These are phyloP conservation scores for Fusarium compactum DNA, from an alignment of 2,329 filamentous ascomycete species.

Conservation along the genomic window DNA sequence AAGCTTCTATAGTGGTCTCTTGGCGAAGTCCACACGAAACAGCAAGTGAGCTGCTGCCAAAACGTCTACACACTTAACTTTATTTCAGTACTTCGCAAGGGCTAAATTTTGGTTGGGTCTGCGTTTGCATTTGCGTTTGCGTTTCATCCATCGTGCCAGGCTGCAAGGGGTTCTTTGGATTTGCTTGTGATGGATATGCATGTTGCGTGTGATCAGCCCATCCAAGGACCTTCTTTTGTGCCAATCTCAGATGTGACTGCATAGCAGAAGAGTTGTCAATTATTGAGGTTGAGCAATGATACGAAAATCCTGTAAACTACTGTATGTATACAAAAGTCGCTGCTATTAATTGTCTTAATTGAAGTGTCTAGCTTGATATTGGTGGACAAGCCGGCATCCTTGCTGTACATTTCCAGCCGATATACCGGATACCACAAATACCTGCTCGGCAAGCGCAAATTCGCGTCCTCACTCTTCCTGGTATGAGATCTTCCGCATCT, in stretches of 20 bases:
- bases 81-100: not conserved
- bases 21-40: not conserved
- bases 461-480: constrained; percentile 72
- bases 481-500: constrained; percentile 98
- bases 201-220: not conserved
- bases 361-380: not conserved
- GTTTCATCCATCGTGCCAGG: not conserved
- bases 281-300: not conserved
- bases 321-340: not conserved
- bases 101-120: not conserved
- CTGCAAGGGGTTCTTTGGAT: not conserved
- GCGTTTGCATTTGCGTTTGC: not conserved
- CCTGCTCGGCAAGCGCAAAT: not conserved
- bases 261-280: not conserved
- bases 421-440: constrained; percentile 14
- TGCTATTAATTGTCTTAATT: constrained; percentile 7
- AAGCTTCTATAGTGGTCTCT: not conserved
- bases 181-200: not conserved
- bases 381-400: not conserved
- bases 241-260: not conserved
- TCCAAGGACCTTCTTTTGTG: not conserved
- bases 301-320: not conserved
- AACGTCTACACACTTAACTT: not conserved
- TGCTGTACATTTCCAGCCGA: not conserved
- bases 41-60: not conserved